Percentiles rank a stretch among this genome's conserved stretches.
Conservation (phyloP, 768 basidiomycete species). For the Phaffia australis region DNA sequence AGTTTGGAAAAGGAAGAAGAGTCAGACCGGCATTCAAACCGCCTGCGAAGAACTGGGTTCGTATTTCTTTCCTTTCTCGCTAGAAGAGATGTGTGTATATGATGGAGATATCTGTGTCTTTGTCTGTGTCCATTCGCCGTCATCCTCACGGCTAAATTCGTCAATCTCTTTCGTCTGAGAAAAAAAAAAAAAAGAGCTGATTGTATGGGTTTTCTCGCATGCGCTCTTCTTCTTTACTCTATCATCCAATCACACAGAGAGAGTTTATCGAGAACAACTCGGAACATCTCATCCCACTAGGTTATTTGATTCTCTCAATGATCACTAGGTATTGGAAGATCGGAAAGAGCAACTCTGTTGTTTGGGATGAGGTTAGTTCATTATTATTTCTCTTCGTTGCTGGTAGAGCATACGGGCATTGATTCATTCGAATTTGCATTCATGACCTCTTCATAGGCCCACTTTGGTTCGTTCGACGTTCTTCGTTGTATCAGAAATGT, state of each 20-base stretch:
- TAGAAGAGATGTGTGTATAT: neutral
- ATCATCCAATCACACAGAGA: conserved; percentile 22
- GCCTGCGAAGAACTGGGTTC: conserved; percentile 23
- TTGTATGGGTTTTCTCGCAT: neutral
- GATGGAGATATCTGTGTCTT: neutral
- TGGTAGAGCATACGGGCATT: neutral
- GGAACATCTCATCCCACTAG: conserved; percentile 40
- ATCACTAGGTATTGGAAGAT: conserved; percentile 92
- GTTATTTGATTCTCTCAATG: conserved; percentile 88
- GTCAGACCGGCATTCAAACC: conserved; percentile 21
- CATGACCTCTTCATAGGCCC: conserved; percentile 47
- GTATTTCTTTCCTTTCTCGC: conserved; percentile 1
- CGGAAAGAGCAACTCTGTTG: conserved; percentile 69
- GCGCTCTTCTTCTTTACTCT: neutral
- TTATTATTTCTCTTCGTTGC: neutral
- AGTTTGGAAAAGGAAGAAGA: neutral
- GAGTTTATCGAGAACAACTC: conserved; percentile 36
- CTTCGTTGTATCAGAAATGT: neutral
- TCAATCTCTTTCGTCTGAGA: neutral
- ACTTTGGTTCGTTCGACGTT: conserved; percentile 57
- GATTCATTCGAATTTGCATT: neutral
- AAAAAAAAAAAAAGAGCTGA: neutral
- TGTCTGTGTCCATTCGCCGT: neutral
- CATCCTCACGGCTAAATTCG: too few species aligned
- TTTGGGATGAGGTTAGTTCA: conserved; percentile 72